Percentiles rank a stretch among this genome's conserved stretches.
These are phyloP conservation scores for Ceratocystis colombiana DNA, from an alignment of 2,329 filamentous ascomycete species.

Conservation along the genomic window DNA sequence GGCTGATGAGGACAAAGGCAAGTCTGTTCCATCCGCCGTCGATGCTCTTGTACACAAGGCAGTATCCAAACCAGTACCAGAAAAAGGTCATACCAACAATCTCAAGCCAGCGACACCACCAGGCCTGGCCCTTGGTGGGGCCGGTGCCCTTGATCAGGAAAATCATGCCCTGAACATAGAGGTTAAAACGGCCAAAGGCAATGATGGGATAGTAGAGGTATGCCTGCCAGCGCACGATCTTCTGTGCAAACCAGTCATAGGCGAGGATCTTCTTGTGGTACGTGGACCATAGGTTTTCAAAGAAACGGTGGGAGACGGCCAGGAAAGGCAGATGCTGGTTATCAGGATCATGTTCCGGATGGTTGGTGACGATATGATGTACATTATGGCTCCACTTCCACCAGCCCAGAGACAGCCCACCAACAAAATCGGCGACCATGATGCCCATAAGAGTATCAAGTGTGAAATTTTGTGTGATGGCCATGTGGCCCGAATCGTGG, in stretches of 20 bases:
- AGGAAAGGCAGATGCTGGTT: conserved; percentile 88
- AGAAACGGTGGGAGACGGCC: conserved; percentile 71
- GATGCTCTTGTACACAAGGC: conserved; percentile 62
- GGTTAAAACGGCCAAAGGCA: conserved; percentile 73
- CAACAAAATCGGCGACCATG: conserved; percentile 77
- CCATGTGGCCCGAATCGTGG: conserved; percentile 95
- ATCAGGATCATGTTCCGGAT: conserved; percentile 89
- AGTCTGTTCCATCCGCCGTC: conserved; percentile 60
- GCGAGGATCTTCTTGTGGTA: conserved; percentile 75
- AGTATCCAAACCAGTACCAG: conserved; percentile 79
- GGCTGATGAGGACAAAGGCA: conserved; percentile 66
- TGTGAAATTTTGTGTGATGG: conserved; percentile 84
- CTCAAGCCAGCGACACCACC: conserved; percentile 79
- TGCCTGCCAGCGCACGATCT: conserved; percentile 63
- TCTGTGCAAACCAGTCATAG: conserved; percentile 63
- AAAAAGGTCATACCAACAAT: conserved; percentile 66
- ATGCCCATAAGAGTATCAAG: conserved; percentile 79
- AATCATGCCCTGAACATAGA: conserved; percentile 72
- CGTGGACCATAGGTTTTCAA: conserved; percentile 61
- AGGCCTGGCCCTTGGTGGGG: conserved; percentile 63
- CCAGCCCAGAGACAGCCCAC: conserved; percentile 86
- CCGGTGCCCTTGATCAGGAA: conserved; percentile 62
- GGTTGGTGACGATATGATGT: conserved; percentile 92
- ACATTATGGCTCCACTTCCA: conserved; percentile 97
- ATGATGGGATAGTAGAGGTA: conserved; percentile 78